phyloP scores from a whole-genome alignment of 805 yeast genomes.

The Myxozyma monticola region DNA sequence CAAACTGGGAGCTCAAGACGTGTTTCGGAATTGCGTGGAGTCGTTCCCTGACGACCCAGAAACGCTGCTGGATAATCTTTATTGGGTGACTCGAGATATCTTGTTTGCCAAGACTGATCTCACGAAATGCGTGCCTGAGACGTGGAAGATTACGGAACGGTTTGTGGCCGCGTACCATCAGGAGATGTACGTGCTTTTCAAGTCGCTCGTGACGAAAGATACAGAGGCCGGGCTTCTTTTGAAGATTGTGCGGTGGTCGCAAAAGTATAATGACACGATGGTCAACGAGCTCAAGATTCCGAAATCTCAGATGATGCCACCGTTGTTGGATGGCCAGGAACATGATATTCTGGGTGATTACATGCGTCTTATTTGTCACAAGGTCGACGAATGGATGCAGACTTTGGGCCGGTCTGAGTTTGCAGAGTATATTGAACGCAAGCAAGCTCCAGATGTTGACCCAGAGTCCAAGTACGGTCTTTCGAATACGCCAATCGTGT shows the following conservation, averaged over 20 bases:
- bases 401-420: slow-evolving; percentile 69
- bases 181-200: slow-evolving; percentile 63
- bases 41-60: slow-evolving; percentile 52
- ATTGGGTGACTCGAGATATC: slow-evolving; percentile 83
- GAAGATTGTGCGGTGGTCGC: slow-evolving; percentile 73
- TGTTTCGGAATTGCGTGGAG: slow-evolving; percentile 65
- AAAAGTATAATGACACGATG: slow-evolving; percentile 59
- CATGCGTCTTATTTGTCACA: slow-evolving; percentile 63
- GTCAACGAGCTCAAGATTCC: slow-evolving; percentile 51
- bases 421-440: slow-evolving; percentile 60
- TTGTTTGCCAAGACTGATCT: slow-evolving; percentile 62
- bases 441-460: slow-evolving; percentile 71
- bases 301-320: slow-evolving; percentile 52
- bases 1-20: slow-evolving; percentile 53
- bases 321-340: slow-evolving; percentile 69
- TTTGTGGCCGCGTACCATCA: slow-evolving; percentile 67
- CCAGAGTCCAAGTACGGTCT: slow-evolving; percentile 64
- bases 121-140: slow-evolving; percentile 59
- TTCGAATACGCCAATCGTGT: slow-evolving; percentile 76
- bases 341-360: slow-evolving; percentile 76
- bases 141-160: slow-evolving; percentile 70
- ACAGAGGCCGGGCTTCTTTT: slow-evolving; percentile 79
- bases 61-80: slow-evolving; percentile 65
- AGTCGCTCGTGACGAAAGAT: slow-evolving; percentile 60
- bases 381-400: slow-evolving; percentile 82